phyloP scores from a whole-genome alignment of 139 green algal genomes.

The Picochlorum sp. region DNA sequence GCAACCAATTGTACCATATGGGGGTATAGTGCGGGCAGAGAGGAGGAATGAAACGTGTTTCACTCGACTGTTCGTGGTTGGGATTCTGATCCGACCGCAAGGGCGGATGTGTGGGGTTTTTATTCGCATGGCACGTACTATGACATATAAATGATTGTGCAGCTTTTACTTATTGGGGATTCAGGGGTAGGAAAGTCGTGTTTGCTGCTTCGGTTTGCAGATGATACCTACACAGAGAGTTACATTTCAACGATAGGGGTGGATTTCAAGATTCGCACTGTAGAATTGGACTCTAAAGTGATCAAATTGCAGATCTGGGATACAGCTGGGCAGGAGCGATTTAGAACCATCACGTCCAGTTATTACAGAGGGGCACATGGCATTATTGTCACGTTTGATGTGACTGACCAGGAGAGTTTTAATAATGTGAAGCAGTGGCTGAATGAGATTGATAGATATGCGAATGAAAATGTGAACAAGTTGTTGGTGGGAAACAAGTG shows the following conservation, averaged over 20 bases:
- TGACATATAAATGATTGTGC: slow-evolving; percentile 12
- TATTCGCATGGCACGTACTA: not conserved
- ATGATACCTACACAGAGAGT: slow-evolving; percentile 99
- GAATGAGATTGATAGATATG: slow-evolving; percentile 99
- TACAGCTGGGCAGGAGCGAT: slow-evolving; percentile 97
- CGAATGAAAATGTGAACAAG: slow-evolving; percentile 99
- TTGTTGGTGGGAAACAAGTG: slow-evolving; percentile 99
- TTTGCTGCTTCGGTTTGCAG: slow-evolving; percentile 91
- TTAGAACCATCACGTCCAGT: slow-evolving; percentile 96
- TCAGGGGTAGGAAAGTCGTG: slow-evolving; percentile 95
- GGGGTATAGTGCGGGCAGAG: too few species aligned
- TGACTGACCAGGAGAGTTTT: slow-evolving; percentile 97
- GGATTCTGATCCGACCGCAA: too few species aligned
- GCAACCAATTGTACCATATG: too few species aligned
- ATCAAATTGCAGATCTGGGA: slow-evolving; percentile 99
- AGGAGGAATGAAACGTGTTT: too few species aligned
- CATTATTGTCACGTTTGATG: slow-evolving; percentile 99
- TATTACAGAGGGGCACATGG: slow-evolving; percentile 98
- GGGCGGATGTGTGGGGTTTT: not conserved
- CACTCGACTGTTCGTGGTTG: too few species aligned
- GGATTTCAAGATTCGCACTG: slow-evolving; percentile 99
- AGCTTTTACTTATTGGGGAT: slow-evolving; percentile 94
- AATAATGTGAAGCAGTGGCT: slow-evolving; percentile 99
- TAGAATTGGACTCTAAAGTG: slow-evolving; percentile 98
- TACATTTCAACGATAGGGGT: slow-evolving; percentile 99